phyloP scores from a whole-genome alignment of 1,284 basidiomycete species.

The Porphyrellus sp. region DNA sequence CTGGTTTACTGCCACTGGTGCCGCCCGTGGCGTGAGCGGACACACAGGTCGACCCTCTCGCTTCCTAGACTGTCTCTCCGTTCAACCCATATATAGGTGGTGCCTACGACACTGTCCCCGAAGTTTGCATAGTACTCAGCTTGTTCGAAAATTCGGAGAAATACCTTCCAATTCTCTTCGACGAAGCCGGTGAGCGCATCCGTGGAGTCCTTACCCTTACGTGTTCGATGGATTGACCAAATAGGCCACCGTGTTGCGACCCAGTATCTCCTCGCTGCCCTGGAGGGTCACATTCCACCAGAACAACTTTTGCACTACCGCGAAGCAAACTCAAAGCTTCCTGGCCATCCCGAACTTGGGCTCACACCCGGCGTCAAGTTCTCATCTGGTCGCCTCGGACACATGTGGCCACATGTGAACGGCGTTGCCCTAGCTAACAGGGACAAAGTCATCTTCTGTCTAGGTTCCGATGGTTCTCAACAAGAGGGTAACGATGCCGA shows the following conservation, averaged over 20 bases:
- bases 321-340: constrained; percentile 78
- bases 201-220: not conserved
- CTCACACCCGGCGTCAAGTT: constrained; percentile 85
- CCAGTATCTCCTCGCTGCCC: constrained; percentile 75
- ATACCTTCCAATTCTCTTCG: constrained; percentile 66
- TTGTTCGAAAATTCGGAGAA: constrained; percentile 65
- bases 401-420: constrained; percentile 81
- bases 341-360: constrained; percentile 82
- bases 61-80: not conserved
- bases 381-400: constrained; percentile 80
- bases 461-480: constrained; percentile 85
- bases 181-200: constrained; percentile 63
- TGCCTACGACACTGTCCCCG: constrained; percentile 82
- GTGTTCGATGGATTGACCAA: constrained; percentile 3
- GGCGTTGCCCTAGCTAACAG: constrained; percentile 77
- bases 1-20: constrained; percentile 77
- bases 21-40: constrained; percentile 78
- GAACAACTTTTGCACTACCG: constrained; percentile 82
- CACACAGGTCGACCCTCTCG: constrained; percentile 59
- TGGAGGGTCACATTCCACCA: constrained; percentile 66
- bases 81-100: constrained; percentile 48
- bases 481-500: constrained; percentile 89
- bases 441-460: constrained; percentile 72
- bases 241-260: constrained; percentile 84
- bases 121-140: constrained; percentile 71